Percentiles rank a stretch among this genome's conserved stretches.
phyloP scores from a whole-genome alignment of 2,329 filamentous ascomycete genomes.

The Massarina eburnea region DNA sequence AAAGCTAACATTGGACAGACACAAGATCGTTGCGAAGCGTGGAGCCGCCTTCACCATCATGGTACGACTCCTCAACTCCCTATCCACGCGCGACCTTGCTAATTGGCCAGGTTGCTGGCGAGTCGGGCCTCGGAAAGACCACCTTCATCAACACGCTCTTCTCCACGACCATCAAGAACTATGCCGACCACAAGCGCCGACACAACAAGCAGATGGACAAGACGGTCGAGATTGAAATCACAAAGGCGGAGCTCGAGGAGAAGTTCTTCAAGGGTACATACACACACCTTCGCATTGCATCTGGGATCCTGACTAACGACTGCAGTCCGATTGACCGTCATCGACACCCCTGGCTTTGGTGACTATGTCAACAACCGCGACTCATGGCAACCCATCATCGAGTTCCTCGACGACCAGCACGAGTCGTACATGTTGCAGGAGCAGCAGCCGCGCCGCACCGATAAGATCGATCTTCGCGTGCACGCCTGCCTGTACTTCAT shows the following conservation, averaged over 20 bases:
- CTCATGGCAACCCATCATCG: conserved; percentile 99
- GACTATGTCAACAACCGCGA: conserved; percentile 99
- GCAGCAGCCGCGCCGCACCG: conserved; percentile 94
- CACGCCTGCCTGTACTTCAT: conserved; percentile 99
- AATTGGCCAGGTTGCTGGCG: conserved; percentile 79
- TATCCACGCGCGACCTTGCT: conserved; percentile 15
- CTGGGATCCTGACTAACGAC: conserved; percentile 20
- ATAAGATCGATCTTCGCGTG: conserved; percentile 99
- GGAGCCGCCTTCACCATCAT: conserved; percentile 99
- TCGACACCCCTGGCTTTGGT: conserved; percentile 97
- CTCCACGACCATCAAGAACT: conserved; percentile 99
- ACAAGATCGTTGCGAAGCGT: conserved; percentile 76
- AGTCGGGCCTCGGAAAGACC: conserved; percentile 98
- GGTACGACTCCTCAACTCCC: conserved; percentile 58
- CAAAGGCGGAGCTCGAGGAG: conserved; percentile 98
- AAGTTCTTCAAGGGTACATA: conserved; percentile 98
- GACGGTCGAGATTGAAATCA: conserved; percentile 99
- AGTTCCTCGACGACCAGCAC: conserved; percentile 99
- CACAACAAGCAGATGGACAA: conserved; percentile 99
- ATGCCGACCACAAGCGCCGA: conserved; percentile 98
- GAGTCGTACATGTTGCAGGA: conserved; percentile 99
- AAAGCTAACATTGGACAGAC: conserved; percentile 50
- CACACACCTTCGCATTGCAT: not conserved
- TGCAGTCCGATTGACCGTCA: conserved; percentile 93
- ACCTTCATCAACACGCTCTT: conserved; percentile 99